These are phyloP conservation scores for Taiwanofungus camphoratus DNA, from an alignment of 1,284 basidiomycete species.

Conservation along the genomic window DNA sequence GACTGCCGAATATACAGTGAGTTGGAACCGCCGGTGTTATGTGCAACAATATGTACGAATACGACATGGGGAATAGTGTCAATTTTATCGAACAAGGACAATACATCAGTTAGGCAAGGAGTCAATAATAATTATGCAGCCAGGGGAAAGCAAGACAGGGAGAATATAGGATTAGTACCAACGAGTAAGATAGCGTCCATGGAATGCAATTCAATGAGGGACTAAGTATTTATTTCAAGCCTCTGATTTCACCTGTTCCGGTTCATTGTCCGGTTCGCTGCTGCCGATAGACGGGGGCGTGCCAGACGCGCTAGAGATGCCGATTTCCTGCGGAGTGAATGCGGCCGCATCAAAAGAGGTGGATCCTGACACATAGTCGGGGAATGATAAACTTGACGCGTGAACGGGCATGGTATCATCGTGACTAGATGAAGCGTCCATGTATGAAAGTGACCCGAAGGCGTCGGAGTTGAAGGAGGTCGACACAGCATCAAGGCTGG, in stretches of 20 bases:
- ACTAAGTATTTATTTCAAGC: slow-evolving; percentile 15
- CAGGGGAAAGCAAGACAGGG: slow-evolving; percentile 18
- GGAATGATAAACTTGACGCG: slow-evolving; percentile 51
- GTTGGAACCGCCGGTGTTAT: slow-evolving; percentile 2
- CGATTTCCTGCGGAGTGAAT: slow-evolving; percentile 61
- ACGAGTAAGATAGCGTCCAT: slow-evolving; percentile 19
- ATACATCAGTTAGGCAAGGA: slow-evolving; percentile 20
- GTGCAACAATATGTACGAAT: slow-evolving; percentile 19
- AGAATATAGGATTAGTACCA: slow-evolving; percentile 17
- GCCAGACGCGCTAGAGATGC: slow-evolving; percentile 43
- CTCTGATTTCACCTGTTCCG: slow-evolving; percentile 45
- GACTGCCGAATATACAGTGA: slow-evolving; percentile 1
- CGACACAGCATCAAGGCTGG: slow-evolving; percentile 54
- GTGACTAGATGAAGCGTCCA: slow-evolving; percentile 60
- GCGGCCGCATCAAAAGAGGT: slow-evolving; percentile 61
- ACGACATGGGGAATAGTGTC: slow-evolving; percentile 15
- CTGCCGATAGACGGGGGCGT: slow-evolving; percentile 36
- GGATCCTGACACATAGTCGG: slow-evolving; percentile 54
- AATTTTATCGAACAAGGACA: slow-evolving; percentile 15
- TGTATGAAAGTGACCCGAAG: slow-evolving; percentile 65
- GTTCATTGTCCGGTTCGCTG: slow-evolving; percentile 50
- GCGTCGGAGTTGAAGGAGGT: slow-evolving; percentile 59
- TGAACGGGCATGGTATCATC: slow-evolving; percentile 46
- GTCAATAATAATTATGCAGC: slow-evolving; percentile 26
- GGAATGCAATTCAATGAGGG: slow-evolving; percentile 7